Evolutionary conservation across 257 asterid species (phyloP).

Genomic region (Mitragyna speciosa): DNA sequence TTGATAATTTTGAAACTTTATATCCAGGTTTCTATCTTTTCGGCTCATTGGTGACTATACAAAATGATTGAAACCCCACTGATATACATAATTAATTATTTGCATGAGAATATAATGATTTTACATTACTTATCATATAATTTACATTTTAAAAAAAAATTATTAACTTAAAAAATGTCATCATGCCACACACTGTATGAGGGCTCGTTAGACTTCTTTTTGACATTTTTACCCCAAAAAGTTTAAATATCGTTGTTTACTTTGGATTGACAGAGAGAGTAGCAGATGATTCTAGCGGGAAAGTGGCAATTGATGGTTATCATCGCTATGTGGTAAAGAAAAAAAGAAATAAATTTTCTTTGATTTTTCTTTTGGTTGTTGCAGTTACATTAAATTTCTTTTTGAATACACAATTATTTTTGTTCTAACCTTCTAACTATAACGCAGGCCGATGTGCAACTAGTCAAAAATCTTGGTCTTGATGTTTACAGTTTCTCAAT

Average conservation of each 20-base stretch:
- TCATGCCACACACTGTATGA: no score
- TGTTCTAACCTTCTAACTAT: not conserved
- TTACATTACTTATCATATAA: no score
- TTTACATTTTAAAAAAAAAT: no score
- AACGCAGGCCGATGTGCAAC: constrained; percentile 21
- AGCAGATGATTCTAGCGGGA: constrained; percentile 20
- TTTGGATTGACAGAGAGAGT: constrained; percentile 20
- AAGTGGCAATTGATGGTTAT: constrained; percentile 20
- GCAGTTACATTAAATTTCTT: no score
- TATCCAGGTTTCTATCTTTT: constrained; percentile 16
- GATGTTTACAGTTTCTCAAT: constrained; percentile 34
- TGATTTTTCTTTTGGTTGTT: not conserved
- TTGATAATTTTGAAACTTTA: constrained; percentile 21
- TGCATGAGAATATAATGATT: no score
- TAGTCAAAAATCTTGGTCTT: constrained; percentile 15
- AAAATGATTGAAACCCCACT: no score
- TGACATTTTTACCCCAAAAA: no score
- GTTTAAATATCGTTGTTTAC: no score
- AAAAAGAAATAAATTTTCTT: not conserved
- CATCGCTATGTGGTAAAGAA: constrained; percentile 13
- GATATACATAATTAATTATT: no score
- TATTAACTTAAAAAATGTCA: no score
- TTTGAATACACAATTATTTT: not conserved
- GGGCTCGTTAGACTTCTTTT: no score
- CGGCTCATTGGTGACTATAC: no score